Evolutionary conservation across 768 basidiomycete species (phyloP), one percentile per base, ranked within the genome.

Genomic region (Russula virescens): DNA sequence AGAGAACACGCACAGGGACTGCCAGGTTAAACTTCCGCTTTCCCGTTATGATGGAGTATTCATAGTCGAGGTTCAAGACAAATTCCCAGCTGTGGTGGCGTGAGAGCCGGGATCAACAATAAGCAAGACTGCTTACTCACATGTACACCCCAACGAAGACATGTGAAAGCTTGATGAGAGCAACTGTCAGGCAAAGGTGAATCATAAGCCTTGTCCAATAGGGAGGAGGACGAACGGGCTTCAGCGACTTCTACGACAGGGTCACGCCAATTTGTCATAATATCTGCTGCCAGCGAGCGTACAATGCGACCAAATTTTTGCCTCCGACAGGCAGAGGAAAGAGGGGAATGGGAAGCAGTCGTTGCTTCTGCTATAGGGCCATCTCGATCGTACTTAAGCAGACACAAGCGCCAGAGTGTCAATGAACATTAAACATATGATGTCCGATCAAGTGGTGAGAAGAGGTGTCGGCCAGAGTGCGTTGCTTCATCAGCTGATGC

Each of bases 31-130:
- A 60, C 45, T 45, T 46, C n/a, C 62, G 56, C 57, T 19, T 52
- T 25, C 43, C 50, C 25, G 10, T 31, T 9, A 60, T 23, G 26
- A 63, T 45, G 26, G 57, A 34, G 26, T 28, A 52, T 19, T 63
- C 62, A 31, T 53, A 63, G 13, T 42, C 43, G 19, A 63, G 3
- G 16, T 31, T 42, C 6, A n/a, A 0, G 10, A 49, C 2, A 40
- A 63, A 47, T 25, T 63, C 62, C 62, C 62, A 63, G 18, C 62
- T 61, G 7, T 19, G 43, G 49, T 14, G 19, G 18, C 23, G n/a
- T 53, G 25, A 58, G 50, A 40, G 13, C 9, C 38, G 38, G 38
- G 38, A 13, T 40, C 38, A 16, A 13, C 14, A 38, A 18, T 48
- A 11, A 40, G n/a, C 6, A 34, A 28, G 26, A 38, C 14, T 25